Base-by-base conservation (phyloP, 495 filamentous ascomycete genomes). In the Penicillium macrosclerotiorum region DNA sequence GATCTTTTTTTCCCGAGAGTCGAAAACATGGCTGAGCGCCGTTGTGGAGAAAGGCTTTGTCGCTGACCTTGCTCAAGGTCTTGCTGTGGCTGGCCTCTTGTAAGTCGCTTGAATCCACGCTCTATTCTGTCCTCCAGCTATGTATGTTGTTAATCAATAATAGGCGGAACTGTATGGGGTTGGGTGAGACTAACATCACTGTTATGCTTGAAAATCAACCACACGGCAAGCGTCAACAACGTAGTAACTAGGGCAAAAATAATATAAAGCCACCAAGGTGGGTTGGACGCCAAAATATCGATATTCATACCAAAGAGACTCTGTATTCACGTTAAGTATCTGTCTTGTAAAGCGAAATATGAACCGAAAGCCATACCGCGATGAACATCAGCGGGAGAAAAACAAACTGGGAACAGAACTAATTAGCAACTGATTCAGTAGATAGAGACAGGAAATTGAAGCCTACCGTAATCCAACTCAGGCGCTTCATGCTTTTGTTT, bases 271-370 rank as follows among this genome's bases (percentile, higher is more conserved):
- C 24, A 45, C 32, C 42, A 45, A 35, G 42, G 11, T 8, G 22
- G 42, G 14, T 45, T 45, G 0, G 31, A 35, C 31, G 5, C 20
- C 8, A 45, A 17, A 1, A 45, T 14, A 11, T 45, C 42, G 22
- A 45, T 37, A 11, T 45, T 45, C 33, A 45, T 45, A 8, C 42
- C 42, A 35, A 37, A 45, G 14, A 45, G 42, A 45, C 42, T 45
- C 42, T 45, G 5, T n/a, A 45, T 8, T 20, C 2, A 29, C 1
- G 16, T 29, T 34, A 1, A 43, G 40, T n/a, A 20, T 9, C 11
- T 8, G 1, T 33, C 27, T 23, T 12, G 16, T n/a, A n/a, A n/a
- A n/a, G n/a, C n/a, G n/a, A n/a, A n/a, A n/a, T n/a, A n/a, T n/a
- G n/a, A n/a, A n/a, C 7, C 4, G 42, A 13, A 20, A 18, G 0